Evolutionary conservation across 2,329 filamentous ascomycete genomes (phyloP), one percentile per base, ranked within the genome.

Genomic region (Stachybotrys echinatus): DNA sequence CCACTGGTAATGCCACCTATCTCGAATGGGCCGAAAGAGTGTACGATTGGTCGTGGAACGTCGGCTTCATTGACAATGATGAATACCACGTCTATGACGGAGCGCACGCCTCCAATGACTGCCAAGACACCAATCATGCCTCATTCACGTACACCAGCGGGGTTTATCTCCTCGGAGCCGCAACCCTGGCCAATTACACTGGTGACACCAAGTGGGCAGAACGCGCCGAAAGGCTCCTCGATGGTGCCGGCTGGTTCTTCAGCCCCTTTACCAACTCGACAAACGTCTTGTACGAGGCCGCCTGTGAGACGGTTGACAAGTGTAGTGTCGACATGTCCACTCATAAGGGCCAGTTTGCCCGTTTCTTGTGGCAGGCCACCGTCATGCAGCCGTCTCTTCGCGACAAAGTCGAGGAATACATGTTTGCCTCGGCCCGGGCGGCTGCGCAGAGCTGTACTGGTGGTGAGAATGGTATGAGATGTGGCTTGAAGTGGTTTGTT

Each of bases 101-200:
- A 44, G 76, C 81, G n/a, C 72, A 75, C 54, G 72, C 75, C 10
- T 59, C 58, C n/a, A 63, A 73, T 31, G 75, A 82, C 57, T 88
- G 85, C 69, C 68, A 67, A 27, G 57, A 69, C 23, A 66, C 74
- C 49, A 80, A 83, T 62, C 66, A 71, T 23, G 61, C 79, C 3
- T 78, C 81, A 48, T 89, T 86, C 70, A 81, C 81, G 3, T 87
- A 87, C 67, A 82, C 80, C 47, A 75, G 75, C 48, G 86, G 83
- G 38, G 81, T 86, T 50, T 85, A 81, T 65, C 65, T 89, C 42
- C 82, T 85, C 55, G 85, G 84, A 42, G 75, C 80, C 2, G 81
- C 84, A 3, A 74, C 84, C 49, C 70, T 88, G 63, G 83, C 80
- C 64, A 85, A 88, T 65, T 64, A 76, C 58, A 85, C 79, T 2